Evolutionary conservation across 345 rosid genomes (phyloP), one percentile per base, ranked within the genome.

Genomic region (Cardamine chenopodiifolia): DNA sequence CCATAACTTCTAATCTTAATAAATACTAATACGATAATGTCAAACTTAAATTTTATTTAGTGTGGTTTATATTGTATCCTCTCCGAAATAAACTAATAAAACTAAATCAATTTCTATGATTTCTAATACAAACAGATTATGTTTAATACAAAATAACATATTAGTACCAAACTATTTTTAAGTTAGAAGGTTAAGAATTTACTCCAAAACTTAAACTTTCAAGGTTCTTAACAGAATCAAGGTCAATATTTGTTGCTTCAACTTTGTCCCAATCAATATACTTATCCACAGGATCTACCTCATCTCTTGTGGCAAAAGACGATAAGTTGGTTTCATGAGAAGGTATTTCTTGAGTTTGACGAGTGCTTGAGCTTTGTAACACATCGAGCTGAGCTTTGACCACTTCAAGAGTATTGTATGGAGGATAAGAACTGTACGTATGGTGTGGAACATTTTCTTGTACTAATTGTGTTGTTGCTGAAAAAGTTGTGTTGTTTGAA

Each of bases 261-360:
- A 68, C 55, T 68, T 75, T 75, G 29, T 4, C 23, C 69, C 74
- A 75, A 47, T 75, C 74, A 61, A 68, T 75, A 68, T 68, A 75
- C 8, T 8, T 61, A 49, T 68, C 69, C 28, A 75, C 74, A 20
- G 13, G 74, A 34, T 68, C 69, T 50, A 7, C 68, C 15, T 60
- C 79, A 60, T 75, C 74, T 6, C n/a, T n/a, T 49, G 47, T 50
- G 23, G 8, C 22, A 19, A 61, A 20, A 58, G 61, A 26, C n/a
- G 60, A 39, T 67, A 49, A 9, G 54, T 67, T 67, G 25, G 67
- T 26, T 67, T 49, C 61, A 48, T 4, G 42, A 66, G 52, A 35
- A 59, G 26, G 14, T 2, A 58, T 50, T 68, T 34, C 57, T 31
- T 6, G 68, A 60, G 15, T 39, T 12, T 5, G 39, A 6, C 28